phyloP scores from a whole-genome alignment of 75 land plant genomes.

The Selaginella moellendorffii region DNA sequence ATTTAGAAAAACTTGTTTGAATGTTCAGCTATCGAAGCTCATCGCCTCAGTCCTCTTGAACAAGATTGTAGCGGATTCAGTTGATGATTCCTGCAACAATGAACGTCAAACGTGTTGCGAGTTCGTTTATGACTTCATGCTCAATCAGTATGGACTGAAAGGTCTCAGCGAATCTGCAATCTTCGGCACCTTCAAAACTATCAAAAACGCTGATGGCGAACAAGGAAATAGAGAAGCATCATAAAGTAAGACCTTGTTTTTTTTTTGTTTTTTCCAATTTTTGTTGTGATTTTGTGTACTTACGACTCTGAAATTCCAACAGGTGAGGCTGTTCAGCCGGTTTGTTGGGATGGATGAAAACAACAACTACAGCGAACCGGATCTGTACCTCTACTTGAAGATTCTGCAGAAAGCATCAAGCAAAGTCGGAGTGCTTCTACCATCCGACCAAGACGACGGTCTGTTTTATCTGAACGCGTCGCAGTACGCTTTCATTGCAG shows the following conservation, averaged over 20 bases:
- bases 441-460: constrained; percentile 30
- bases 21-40: constrained; percentile 23
- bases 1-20: no score
- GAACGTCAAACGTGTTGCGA: constrained; percentile 26
- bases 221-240: constrained; percentile 25
- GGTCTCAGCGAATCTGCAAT: constrained; percentile 28
- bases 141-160: constrained; percentile 23
- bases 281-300: not conserved
- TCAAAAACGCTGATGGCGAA: constrained; percentile 16
- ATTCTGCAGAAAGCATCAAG: constrained; percentile 15
- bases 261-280: no score
- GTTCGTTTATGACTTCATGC: constrained; percentile 33
- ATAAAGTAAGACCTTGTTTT: constrained; percentile 13
- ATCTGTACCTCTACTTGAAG: constrained; percentile 25
- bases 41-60: constrained; percentile 12
- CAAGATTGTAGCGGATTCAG: constrained; percentile 23
- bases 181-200: constrained; percentile 24
- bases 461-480: constrained; percentile 15
- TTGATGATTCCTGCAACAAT: constrained; percentile 24
- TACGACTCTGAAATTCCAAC: constrained; percentile 1
- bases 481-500: constrained; percentile 11
- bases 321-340: constrained; percentile 23
- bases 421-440: constrained; percentile 16
- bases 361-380: constrained; percentile 15
- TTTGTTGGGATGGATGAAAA: constrained; percentile 22